phyloP scores from a whole-genome alignment of 2,329 filamentous ascomycete genomes.

The Pseudogymnoascus sp. region DNA sequence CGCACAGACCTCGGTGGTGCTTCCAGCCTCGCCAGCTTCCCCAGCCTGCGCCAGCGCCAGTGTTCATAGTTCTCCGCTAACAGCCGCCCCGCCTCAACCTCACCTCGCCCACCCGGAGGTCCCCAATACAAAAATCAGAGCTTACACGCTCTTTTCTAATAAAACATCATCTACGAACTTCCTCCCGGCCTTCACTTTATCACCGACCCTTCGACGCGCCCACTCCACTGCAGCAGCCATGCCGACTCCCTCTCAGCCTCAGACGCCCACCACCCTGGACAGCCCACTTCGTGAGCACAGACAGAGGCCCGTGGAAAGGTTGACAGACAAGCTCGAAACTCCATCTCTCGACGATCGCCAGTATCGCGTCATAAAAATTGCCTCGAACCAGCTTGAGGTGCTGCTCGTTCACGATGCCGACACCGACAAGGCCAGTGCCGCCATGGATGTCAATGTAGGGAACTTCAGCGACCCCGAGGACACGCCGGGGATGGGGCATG shows the following conservation, averaged over 20 bases:
- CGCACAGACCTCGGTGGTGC: constrained; percentile 1
- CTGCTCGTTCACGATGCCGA: constrained; percentile 88
- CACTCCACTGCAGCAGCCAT: constrained; percentile 15
- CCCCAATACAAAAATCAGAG: neutral
- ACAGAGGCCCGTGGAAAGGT: constrained; percentile 25
- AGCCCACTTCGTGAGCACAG: constrained; percentile 26
- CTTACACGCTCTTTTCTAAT: constrained; percentile 6
- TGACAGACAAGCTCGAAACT: constrained; percentile 70
- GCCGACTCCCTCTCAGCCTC: constrained; percentile 26
- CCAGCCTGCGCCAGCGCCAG: neutral
- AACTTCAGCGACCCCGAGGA: constrained; percentile 87
- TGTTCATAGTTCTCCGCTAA: constrained; percentile 5
- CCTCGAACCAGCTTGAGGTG: constrained; percentile 80
- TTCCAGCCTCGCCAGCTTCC: neutral
- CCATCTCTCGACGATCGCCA: constrained; percentile 76
- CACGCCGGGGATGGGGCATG: constrained; percentile 92
- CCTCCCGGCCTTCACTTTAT: neutral
- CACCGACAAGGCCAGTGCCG: constrained; percentile 93
- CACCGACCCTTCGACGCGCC: neutral
- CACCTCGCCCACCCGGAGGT: neutral
- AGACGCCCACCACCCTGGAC: constrained; percentile 22
- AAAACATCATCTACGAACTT: constrained; percentile 4
- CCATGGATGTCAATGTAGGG: constrained; percentile 91
- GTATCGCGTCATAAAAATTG: constrained; percentile 77
- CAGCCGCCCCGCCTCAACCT: constrained; percentile 1